These are phyloP conservation scores for Tillandsia leiboldiana DNA, from an alignment of 176 grass and related monocot species.

Conservation along the genomic window DNA sequence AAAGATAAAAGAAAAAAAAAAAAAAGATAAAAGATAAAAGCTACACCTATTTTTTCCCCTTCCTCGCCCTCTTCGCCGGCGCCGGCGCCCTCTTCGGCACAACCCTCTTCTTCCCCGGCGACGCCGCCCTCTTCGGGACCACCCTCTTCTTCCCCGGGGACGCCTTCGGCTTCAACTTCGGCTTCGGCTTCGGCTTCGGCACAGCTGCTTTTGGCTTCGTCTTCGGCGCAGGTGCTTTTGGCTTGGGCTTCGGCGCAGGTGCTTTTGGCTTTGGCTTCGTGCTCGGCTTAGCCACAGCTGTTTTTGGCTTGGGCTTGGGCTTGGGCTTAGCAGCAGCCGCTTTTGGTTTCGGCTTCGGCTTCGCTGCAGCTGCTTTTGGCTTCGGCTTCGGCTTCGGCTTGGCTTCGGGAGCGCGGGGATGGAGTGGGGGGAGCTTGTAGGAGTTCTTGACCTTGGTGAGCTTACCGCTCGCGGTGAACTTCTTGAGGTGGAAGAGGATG, in stretches of 20 bases:
- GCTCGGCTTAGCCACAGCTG: neutral
- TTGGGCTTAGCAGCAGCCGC: neutral
- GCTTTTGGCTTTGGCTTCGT: neutral
- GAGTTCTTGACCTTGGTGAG: constrained; percentile 63
- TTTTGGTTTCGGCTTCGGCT: neutral
- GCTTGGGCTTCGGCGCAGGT: neutral
- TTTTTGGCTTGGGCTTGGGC: neutral
- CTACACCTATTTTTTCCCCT: too few relatives aligned
- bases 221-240: neutral
- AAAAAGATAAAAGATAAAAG: too few relatives aligned
- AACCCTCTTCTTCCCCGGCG: too few relatives aligned
- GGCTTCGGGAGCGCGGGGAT: constrained; percentile 1
- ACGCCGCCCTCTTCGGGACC: too few relatives aligned
- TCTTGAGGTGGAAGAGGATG: constrained; percentile 44
- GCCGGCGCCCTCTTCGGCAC: too few relatives aligned
- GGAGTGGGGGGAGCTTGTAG: constrained; percentile 36
- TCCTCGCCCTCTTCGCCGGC: too few relatives aligned
- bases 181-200: neutral
- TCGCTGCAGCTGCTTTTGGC: neutral
- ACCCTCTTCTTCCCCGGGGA: too few relatives aligned
- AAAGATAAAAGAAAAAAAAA: too few relatives aligned
- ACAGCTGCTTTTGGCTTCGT: neutral
- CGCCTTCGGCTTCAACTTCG: neutral
- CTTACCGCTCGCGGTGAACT: constrained; percentile 52
- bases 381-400: neutral